Conservation (phyloP, 306 rosid genomes). For the Psophocarpus tetragonolobus region DNA sequence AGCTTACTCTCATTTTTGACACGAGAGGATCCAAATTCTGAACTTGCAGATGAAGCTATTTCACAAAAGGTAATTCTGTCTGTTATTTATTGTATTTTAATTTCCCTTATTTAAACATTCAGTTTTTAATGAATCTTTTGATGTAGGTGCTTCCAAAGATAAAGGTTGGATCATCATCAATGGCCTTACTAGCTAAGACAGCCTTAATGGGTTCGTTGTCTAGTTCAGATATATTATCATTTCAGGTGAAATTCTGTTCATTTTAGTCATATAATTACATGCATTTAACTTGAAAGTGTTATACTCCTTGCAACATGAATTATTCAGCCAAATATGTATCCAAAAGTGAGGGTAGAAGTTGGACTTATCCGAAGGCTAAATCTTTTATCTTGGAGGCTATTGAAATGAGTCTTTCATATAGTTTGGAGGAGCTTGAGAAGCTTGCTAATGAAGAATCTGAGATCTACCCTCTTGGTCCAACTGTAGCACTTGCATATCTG, state of each 20-base stretch:
- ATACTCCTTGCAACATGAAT: slow-evolving; percentile 37
- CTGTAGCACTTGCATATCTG: slow-evolving; percentile 77
- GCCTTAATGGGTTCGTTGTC: slow-evolving; percentile 79
- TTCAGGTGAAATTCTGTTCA: slow-evolving; percentile 30
- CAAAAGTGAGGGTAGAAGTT: slow-evolving; percentile 81
- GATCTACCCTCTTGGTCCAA: slow-evolving; percentile 90
- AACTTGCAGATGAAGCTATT: slow-evolving; percentile 58
- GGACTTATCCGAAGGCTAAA: slow-evolving; percentile 86
- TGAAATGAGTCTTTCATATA: slow-evolving; percentile 81
- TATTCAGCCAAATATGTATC: slow-evolving; percentile 81
- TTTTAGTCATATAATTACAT: slow-evolving; percentile 18
- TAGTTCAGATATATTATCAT: slow-evolving; percentile 14
- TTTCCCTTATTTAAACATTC: slow-evolving; percentile 7
- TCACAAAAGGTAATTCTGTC: slow-evolving; percentile 60
- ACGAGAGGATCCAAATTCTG: slow-evolving; percentile 64
- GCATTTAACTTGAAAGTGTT: slow-evolving; percentile 32
- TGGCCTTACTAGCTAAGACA: slow-evolving; percentile 87
- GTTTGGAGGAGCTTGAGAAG: slow-evolving; percentile 69
- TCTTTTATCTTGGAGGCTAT: slow-evolving; percentile 78
- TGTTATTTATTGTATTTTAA: slow-evolving; percentile 7
- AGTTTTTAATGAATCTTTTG: slow-evolving; percentile 41
- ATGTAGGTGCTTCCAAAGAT: slow-evolving; percentile 79
- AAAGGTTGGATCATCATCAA: slow-evolving; percentile 82
- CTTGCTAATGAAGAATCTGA: slow-evolving; percentile 79
- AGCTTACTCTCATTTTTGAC: slow-evolving; percentile 73